Base-by-base conservation (phyloP, 768 basidiomycete genomes). In the Gloeophyllum trabeum region DNA sequence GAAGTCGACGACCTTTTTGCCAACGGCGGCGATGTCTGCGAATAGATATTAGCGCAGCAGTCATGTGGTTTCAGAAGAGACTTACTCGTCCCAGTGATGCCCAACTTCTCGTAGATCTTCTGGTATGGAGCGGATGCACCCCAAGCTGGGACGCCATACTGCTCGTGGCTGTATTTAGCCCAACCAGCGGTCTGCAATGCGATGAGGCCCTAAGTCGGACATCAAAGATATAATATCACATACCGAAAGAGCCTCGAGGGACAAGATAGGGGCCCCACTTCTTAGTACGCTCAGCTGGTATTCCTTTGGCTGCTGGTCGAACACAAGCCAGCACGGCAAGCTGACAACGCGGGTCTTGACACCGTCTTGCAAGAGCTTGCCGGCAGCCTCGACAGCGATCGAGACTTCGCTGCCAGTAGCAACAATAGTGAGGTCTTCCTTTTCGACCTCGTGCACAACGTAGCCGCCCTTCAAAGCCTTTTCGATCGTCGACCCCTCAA, bases 91-190 rank as follows among this genome's bases (percentile, higher is more conserved):
- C 79, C 81, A 26, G 88, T 90, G 56, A 91, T 74, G 34, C 85
- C 87, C 52, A 89, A 86, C 62, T 89, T 87, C 66, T 85, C 84
- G 59, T 96, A 96, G 10, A 93, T 83, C 66, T 91, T 74, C 62
- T 79, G 72, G 58, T 88, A 91, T 7, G 92, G 91, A 41, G 84
- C 91, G 16, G 90, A 93, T 13, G 87, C 79, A 57, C 91, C 91
- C 83, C 86, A 96, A 24, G 69, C 71, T 25, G 64, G 52, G 44
- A 87, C 59, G 54, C 85, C 86, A 46, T 68, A 86, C 71, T 86
- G 83, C 72, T 93, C 90, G 57, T 94, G 91, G 51, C 81, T 81
- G 69, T 88, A 90, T 62, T 81, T 83, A 47, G 76, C 72, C 92
- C 92, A 96, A 50, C 90, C 89, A 51, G 75, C 66, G 36, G 88